A percentile compares a stretch with the other conserved stretches of the same genome.
phyloP scores from a whole-genome alignment of 176 grass and related monocot genomes.

The Carex cristatella region DNA sequence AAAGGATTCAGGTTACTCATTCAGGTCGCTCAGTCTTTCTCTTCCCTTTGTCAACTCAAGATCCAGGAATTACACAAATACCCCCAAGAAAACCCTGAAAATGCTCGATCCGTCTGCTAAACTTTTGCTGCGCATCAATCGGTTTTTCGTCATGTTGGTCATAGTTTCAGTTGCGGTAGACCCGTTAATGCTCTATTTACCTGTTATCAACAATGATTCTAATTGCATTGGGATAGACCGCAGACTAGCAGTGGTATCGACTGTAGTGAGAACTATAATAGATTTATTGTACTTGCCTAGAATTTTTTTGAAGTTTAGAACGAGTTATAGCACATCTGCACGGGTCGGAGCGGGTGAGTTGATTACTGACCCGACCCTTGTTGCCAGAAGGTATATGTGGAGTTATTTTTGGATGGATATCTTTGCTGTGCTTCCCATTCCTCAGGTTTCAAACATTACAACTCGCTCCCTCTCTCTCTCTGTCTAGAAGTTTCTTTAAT shows the following conservation, averaged over 20 bases:
- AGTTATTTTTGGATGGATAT: slow-evolving; percentile 68
- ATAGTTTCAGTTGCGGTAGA: slow-evolving; percentile 79
- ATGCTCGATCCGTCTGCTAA: slow-evolving; percentile 82
- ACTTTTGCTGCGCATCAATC: slow-evolving; percentile 62
- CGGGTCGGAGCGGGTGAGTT: slow-evolving; percentile 79
- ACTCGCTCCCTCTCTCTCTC: neutral
- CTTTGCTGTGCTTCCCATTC: slow-evolving; percentile 73
- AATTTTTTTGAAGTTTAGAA: slow-evolving; percentile 70
- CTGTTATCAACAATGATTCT: slow-evolving; percentile 26
- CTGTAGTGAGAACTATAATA: slow-evolving; percentile 63
- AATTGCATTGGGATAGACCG: slow-evolving; percentile 66
- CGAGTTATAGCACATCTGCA: slow-evolving; percentile 74
- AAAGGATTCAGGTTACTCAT: neutral
- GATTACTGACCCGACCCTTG: slow-evolving; percentile 63
- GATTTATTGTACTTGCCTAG: slow-evolving; percentile 66
- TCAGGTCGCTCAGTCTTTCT: neutral
- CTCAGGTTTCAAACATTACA: slow-evolving; percentile 51
- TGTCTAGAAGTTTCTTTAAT: neutral
- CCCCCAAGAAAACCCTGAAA: slow-evolving; percentile 28
- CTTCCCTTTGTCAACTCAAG: slow-evolving; percentile 10
- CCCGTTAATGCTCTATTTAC: slow-evolving; percentile 77
- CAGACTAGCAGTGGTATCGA: slow-evolving; percentile 55
- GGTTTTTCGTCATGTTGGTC: slow-evolving; percentile 64
- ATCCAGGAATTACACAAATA: slow-evolving; percentile 26
- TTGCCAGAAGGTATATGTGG: slow-evolving; percentile 64